Base-by-base conservation (phyloP, 2,329 filamentous ascomycete genomes). In the Colletotrichum costaricense region DNA sequence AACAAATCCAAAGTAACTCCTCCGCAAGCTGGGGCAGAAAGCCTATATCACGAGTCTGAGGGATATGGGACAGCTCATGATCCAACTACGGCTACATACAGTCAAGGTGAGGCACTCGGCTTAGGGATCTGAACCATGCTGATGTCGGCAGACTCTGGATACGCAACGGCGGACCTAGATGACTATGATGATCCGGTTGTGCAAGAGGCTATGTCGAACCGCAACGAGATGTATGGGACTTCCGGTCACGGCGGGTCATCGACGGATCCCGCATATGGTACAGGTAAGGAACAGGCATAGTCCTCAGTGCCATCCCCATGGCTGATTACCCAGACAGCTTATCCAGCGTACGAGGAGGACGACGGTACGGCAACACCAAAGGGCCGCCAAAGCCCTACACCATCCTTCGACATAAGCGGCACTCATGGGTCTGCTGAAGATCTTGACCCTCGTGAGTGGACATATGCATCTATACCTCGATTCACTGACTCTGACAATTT, bases 391-490 rank as follows among this genome's bases (percentile, higher is more conserved):
- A n/a, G 46, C 16, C 52, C 52, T 42, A 19, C 22, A 16, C 59
- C 59, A 9, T 52, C 42, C 9, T 52, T 52, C 6, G 33, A 67
- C 28, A 74, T 67, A 38, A 63, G 52, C n/a, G 73, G 73, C 14
- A 69, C 66, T 38, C 26, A 33, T 3, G 74, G 69, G n/a, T 24
- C 72, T 52, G 54, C 24, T 14, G 75, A 74, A 46, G 16, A 30
- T 2, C 72, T 85, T 12, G 83, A 85, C 73, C 80, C 81, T 35
- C 81, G 85, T 86, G 77, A 75, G 83, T 75, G 2, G 19, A 49
- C 7, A 2, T 1, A 7, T 4, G 9, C 14, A 9, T n/a, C 1
- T 19, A 42, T 22, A 5, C 24, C 5, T 16, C 1, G 19, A 7
- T 12, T 22, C 11, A 26, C 14, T 6, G 14, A 6, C 12, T 33